Evolutionary conservation across 192 early-diverging fungal species (phyloP).

Genomic region (Mortierella antarctica): DNA sequence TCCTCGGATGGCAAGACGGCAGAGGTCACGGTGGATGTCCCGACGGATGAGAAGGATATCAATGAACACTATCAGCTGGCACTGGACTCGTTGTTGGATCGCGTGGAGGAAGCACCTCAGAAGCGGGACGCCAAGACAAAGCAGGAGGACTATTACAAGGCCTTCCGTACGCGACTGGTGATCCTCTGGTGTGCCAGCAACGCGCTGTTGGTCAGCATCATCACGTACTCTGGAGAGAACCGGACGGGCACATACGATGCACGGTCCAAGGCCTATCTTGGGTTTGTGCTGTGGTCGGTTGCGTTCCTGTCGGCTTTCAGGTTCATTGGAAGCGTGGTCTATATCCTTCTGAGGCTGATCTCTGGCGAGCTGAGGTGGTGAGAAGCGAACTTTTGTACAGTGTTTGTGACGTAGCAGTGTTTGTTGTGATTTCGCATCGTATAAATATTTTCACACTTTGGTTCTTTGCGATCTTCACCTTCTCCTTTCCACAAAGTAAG

Average conservation of each 20-base stretch:
- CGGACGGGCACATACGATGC: slow-evolving; percentile 28
- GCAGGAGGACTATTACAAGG: slow-evolving; percentile 88
- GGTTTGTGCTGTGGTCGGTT: slow-evolving; percentile 90
- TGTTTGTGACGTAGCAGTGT: not conserved
- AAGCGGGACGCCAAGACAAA: slow-evolving; percentile 72
- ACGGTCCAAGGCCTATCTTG: slow-evolving; percentile 69
- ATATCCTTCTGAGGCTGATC: slow-evolving; percentile 67
- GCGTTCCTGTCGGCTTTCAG: slow-evolving; percentile 76
- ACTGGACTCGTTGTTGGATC: slow-evolving; percentile 62
- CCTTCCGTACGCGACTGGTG: slow-evolving; percentile 87
- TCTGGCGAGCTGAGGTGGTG: slow-evolving; percentile 53
- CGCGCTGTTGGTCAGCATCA: slow-evolving; percentile 72
- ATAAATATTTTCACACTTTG: not conserved
- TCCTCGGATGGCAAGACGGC: slow-evolving; percentile 68
- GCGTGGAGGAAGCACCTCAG: slow-evolving; percentile 47
- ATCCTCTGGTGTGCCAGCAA: slow-evolving; percentile 89
- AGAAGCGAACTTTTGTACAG: not conserved
- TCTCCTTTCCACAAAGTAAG: slow-evolving; percentile 9
- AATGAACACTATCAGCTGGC: slow-evolving; percentile 84
- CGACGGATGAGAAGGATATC: slow-evolving; percentile 79
- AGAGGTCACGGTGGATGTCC: slow-evolving; percentile 79
- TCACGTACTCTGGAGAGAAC: slow-evolving; percentile 68
- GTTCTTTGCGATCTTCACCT: slow-evolving; percentile 7
- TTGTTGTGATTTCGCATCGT: not conserved
- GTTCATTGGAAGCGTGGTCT: slow-evolving; percentile 77